Conservation (phyloP, 2,329 filamentous ascomycete genomes). For the Xylaria sp. region DNA sequence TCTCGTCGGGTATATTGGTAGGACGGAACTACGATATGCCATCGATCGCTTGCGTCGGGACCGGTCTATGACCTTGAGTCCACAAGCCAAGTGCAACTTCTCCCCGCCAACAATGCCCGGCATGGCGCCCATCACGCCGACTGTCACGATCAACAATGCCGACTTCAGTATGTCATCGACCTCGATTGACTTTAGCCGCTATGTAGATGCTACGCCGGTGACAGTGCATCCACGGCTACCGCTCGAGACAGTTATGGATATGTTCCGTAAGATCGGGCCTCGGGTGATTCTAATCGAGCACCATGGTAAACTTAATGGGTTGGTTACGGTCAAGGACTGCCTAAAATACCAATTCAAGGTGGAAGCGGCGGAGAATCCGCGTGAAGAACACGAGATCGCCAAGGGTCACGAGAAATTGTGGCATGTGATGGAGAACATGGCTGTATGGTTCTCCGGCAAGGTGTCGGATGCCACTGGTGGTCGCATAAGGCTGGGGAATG, state of each 20-base stretch:
- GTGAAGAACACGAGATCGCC: slow-evolving; percentile 65
- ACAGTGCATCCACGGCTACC: slow-evolving; percentile 91
- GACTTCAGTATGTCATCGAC: slow-evolving; percentile 66
- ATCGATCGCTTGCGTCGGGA: slow-evolving; percentile 82
- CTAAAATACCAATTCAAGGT: slow-evolving; percentile 97
- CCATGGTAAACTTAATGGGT: slow-evolving; percentile 81
- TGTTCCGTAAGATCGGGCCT: slow-evolving; percentile 98
- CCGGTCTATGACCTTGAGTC: slow-evolving; percentile 66
- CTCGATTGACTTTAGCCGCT: slow-evolving; percentile 82
- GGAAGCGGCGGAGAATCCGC: slow-evolving; percentile 82
- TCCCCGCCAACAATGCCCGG: slow-evolving; percentile 57
- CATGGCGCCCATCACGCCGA: slow-evolving; percentile 55
- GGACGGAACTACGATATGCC: slow-evolving; percentile 91
- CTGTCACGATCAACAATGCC: slow-evolving; percentile 69
- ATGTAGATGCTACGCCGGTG: slow-evolving; percentile 89
- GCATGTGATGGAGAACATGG: slow-evolving; percentile 64
- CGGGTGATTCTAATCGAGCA: slow-evolving; percentile 94
- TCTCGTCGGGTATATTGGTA: slow-evolving; percentile 90
- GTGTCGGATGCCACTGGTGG: slow-evolving; percentile 66
- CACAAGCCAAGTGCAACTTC: slow-evolving; percentile 80
- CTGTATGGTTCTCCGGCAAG: slow-evolving; percentile 68
- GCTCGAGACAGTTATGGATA: slow-evolving; percentile 96
- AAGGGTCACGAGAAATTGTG: slow-evolving; percentile 74
- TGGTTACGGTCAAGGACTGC: slow-evolving; percentile 97
- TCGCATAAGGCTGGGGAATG: slow-evolving; percentile 61